Base-by-base conservation (phyloP, 2,329 filamentous ascomycete species). In the Aspergillus pseudoglaucus region DNA sequence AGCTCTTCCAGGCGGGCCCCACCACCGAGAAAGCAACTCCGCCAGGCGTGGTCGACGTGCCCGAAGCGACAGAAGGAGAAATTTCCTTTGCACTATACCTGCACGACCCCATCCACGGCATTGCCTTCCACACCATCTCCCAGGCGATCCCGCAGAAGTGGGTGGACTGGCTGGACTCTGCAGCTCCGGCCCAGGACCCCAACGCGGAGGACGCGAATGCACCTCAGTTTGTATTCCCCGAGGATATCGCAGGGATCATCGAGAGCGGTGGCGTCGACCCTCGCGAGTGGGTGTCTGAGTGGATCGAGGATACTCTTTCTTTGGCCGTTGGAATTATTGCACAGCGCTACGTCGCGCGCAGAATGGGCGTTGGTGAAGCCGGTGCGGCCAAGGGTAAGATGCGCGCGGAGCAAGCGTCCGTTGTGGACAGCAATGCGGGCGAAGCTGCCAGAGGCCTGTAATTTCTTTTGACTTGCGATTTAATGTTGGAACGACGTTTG, bases 251-350 rank as follows among this genome's bases (percentile, higher is more conserved):
- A 18, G 87, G 91, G 56, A 95, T 97, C 53, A 82, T 98, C 44
- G 74, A 80, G 47, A 75, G 70, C 45, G 83, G 83, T 14, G 83
- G 82, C 8, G 88, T 97, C 2, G 93, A 98, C 63, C 93, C 93
- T 0, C 79, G 93, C 49, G 93, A 98, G 68, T 98, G 93, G 93
- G 88, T 95, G 33, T 87, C 90, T 3, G 93, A 97, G 69, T 98
- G 93, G 93, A 80, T 98, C 42, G 91, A 97, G 72, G 91, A 97
- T 72, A 74, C 84, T 0, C 76, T 98, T 27, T 82, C 77, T 37
- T 74, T 97, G 43, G 81, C 83, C 3, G 81, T 94, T 0, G 91
- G 93, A 15, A 75, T 95, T 6, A 85, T 97, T 3, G 93, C 93
- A 2, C 93, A 98, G 77, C 79, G 90, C 54, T 98, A 98, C 65